Evolutionary conservation across 192 early-diverging fungal genomes (phyloP).

Genomic region (Coemansia sp.): DNA sequence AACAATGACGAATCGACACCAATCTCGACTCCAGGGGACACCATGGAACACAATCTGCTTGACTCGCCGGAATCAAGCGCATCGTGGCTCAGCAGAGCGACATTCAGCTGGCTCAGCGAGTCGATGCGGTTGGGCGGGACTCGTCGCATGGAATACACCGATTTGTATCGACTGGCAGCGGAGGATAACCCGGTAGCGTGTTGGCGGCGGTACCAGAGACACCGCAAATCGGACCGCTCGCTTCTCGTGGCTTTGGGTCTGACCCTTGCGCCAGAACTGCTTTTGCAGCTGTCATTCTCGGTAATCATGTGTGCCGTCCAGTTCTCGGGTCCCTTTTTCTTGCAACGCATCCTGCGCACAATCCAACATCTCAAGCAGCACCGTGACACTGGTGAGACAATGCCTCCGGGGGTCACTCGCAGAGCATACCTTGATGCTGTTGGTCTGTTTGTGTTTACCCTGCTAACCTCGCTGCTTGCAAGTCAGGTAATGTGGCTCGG

Average conservation of each 20-base stretch:
- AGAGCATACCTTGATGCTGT: constrained; percentile 59
- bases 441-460: constrained; percentile 55
- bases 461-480: constrained; percentile 43
- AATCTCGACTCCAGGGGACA: neutral
- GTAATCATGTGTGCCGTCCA: constrained; percentile 29
- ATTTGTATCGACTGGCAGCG: constrained; percentile 58
- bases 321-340: constrained; percentile 57
- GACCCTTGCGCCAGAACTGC: constrained; percentile 44
- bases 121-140: constrained; percentile 58
- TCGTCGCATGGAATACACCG: constrained; percentile 56
- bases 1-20: constrained; percentile 19
- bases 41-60: constrained; percentile 12
- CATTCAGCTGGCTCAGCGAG: constrained; percentile 61
- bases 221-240: constrained; percentile 16
- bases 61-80: constrained; percentile 20
- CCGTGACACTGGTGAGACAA: neutral
- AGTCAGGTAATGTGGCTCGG: constrained; percentile 66
- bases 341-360: constrained; percentile 56
- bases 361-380: constrained; percentile 30
- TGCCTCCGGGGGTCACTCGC: constrained; percentile 8
- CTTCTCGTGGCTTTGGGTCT: constrained; percentile 34
- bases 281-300: constrained; percentile 33
- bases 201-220: constrained; percentile 22
- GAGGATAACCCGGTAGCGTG: constrained; percentile 49
- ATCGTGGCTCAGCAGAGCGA: constrained; percentile 25